Conservation (phyloP, 1,284 basidiomycete genomes). For the Ceratobasidium sp. region DNA sequence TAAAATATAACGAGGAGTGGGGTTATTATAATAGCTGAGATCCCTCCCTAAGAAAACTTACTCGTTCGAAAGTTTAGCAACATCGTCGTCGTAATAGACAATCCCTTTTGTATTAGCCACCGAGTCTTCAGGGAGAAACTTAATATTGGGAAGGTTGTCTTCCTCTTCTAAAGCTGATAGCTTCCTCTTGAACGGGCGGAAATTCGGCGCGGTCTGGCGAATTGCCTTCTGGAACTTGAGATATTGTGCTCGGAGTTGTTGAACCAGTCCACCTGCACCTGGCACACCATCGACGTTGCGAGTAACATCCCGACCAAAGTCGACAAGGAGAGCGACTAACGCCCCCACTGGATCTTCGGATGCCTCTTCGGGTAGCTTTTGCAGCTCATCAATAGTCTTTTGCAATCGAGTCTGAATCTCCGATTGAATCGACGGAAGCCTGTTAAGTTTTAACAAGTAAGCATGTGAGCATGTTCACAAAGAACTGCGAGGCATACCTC, state of each 20-base stretch:
- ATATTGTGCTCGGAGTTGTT: conserved; percentile 32
- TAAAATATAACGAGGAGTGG: conserved; percentile 17
- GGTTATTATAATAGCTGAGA: too few species aligned
- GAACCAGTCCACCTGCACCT: conserved; percentile 33
- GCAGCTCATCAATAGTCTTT: not conserved
- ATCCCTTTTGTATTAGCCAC: conserved; percentile 3
- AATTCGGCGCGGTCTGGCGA: conserved; percentile 40
- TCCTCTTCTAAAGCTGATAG: conserved; percentile 28
- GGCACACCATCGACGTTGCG: conserved; percentile 47
- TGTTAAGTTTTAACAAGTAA: not conserved
- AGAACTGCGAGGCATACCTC: conserved; percentile 32
- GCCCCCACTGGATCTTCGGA: conserved; percentile 46
- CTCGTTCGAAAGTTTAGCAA: conserved; percentile 56
- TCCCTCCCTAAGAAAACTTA: too few species aligned
- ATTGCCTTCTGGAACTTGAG: conserved; percentile 29
- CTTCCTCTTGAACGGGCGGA: conserved; percentile 22
- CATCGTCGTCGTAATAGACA: conserved; percentile 54
- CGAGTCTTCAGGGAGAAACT: conserved; percentile 2
- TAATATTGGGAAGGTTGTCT: not conserved
- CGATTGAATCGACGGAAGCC: not conserved
- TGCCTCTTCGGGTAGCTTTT: conserved; percentile 31
- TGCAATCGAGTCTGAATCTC: conserved; percentile 2
- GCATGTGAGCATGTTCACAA: not conserved
- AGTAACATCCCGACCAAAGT: conserved; percentile 41
- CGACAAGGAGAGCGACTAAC: conserved; percentile 45